Conservation (phyloP, 2,329 filamentous ascomycete genomes). For the Cladosporium sp. region DNA sequence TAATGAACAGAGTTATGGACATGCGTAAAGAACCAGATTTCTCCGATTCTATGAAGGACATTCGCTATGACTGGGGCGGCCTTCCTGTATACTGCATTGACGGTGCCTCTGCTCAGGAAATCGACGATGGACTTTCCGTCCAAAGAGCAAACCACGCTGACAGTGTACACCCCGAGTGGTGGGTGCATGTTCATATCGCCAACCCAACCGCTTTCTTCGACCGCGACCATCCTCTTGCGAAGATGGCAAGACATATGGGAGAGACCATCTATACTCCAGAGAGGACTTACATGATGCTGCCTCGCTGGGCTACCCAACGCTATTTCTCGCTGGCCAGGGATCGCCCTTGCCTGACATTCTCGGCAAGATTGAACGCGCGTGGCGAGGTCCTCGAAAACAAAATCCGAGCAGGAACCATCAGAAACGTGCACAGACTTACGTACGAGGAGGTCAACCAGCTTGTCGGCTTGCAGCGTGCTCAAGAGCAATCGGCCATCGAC, state of each 20-base stretch:
- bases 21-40: conserved; percentile 35
- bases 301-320: conserved; percentile 43
- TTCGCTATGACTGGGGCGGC: conserved; percentile 58
- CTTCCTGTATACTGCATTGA: conserved; percentile 71
- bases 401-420: conserved; percentile 50
- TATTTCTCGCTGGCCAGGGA: conserved; percentile 52
- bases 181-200: conserved; percentile 75
- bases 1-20: conserved; percentile 31
- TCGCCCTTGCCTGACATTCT: conserved; percentile 59
- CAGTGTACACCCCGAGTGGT: conserved; percentile 51
- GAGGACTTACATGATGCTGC: conserved; percentile 54
- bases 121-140: conserved; percentile 76
- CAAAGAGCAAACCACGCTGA: conserved; percentile 40
- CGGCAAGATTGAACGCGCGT: conserved; percentile 48
- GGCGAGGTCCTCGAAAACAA: conserved; percentile 53
- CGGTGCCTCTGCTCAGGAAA: conserved; percentile 59
- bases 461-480: conserved; percentile 14
- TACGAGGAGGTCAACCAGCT: conserved; percentile 34
- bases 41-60: conserved; percentile 51
- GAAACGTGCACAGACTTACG: conserved; percentile 53
- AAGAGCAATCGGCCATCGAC: conserved; percentile 14
- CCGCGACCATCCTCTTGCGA: conserved; percentile 54
- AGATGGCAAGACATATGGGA: conserved; percentile 57
- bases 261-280: conserved; percentile 56
- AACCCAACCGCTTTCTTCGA: conserved; percentile 70